These are phyloP conservation scores for Hygrophorus russula DNA, from an alignment of 768 basidiomycete species.

Conservation along the genomic window DNA sequence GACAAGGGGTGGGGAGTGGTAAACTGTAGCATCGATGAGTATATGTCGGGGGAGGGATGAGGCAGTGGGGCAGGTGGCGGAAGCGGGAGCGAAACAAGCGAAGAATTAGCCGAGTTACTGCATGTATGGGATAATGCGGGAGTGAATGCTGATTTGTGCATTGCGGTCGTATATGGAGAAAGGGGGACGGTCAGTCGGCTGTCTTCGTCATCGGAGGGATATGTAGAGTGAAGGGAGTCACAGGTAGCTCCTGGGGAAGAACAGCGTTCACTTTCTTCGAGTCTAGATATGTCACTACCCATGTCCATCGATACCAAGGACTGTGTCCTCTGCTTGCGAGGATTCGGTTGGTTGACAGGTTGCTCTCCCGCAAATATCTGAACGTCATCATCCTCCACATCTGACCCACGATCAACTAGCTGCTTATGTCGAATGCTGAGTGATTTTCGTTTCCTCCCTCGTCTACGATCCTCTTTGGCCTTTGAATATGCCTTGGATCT, in stretches of 20 bases:
- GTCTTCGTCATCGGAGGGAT: slow-evolving; percentile 24
- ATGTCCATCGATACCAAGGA: slow-evolving; percentile 33
- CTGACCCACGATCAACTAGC: slow-evolving; percentile 8
- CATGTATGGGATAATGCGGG: slow-evolving; percentile 25
- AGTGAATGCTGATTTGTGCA: slow-evolving; percentile 11
- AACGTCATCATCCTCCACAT: slow-evolving; percentile 37
- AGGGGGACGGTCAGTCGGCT: slow-evolving; percentile 4
- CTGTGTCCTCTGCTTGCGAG: slow-evolving; percentile 28
- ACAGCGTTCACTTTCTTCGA: slow-evolving; percentile 14
- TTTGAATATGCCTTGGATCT: slow-evolving; percentile 25
- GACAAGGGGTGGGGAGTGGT: slow-evolving; percentile 8
- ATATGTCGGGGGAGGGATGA: background rate
- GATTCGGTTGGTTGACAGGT: slow-evolving; percentile 8
- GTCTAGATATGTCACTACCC: slow-evolving; percentile 9
- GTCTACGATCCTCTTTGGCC: slow-evolving; percentile 27
- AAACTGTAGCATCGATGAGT: slow-evolving; percentile 2
- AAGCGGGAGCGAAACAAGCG: slow-evolving; percentile 24
- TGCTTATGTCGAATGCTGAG: slow-evolving; percentile 13
- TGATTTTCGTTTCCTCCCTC: slow-evolving; percentile 29
- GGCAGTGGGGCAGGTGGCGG: slow-evolving; percentile 9
- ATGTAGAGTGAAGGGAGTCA: slow-evolving; percentile 17
- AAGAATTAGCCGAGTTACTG: slow-evolving; percentile 27
- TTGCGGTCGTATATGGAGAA: slow-evolving; percentile 7
- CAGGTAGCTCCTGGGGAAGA: slow-evolving; percentile 20
- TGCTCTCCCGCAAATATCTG: slow-evolving; percentile 40